A percentile compares a stretch with the other conserved stretches of the same genome.
These are phyloP conservation scores for Xylariaceae sp. DNA, from an alignment of 2,329 filamentous ascomycete genomes.

Conservation along the genomic window DNA sequence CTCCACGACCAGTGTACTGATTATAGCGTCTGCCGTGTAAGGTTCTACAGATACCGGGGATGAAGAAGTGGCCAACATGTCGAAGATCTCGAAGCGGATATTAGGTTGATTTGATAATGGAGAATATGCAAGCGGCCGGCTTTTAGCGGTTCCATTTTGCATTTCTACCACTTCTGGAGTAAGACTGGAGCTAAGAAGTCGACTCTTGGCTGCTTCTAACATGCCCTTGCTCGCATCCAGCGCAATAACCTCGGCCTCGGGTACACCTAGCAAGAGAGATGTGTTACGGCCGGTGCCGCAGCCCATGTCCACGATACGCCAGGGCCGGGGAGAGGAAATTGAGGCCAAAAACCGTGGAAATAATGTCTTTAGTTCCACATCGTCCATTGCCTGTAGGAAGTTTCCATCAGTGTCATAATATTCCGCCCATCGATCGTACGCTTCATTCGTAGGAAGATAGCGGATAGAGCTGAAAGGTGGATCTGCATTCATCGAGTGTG, in stretches of 20 bases:
- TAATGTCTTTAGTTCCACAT: slow-evolving; percentile 56
- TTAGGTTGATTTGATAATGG: neutral
- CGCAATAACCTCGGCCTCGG: slow-evolving; percentile 51
- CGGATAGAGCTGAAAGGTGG: slow-evolving; percentile 32
- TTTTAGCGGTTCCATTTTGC: too few species aligned
- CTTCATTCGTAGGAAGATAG: slow-evolving; percentile 42
- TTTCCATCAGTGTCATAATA: slow-evolving; percentile 71
- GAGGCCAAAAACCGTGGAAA: slow-evolving; percentile 55
- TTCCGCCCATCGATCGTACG: slow-evolving; percentile 43
- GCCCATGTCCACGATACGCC: slow-evolving; percentile 64
- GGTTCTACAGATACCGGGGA: slow-evolving; percentile 32
- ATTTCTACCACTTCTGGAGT: neutral
- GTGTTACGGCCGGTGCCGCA: slow-evolving; percentile 72
- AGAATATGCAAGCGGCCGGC: too few species aligned
- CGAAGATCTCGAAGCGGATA: slow-evolving; percentile 43
- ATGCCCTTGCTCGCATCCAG: slow-evolving; percentile 64
- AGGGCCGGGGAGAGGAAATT: slow-evolving; percentile 35
- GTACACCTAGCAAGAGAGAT: slow-evolving; percentile 51
- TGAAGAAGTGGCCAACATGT: slow-evolving; percentile 42
- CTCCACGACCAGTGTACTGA: slow-evolving; percentile 69
- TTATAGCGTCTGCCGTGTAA: slow-evolving; percentile 49
- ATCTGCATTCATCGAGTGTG: slow-evolving; percentile 9
- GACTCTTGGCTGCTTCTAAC: slow-evolving; percentile 56
- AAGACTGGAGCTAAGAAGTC: slow-evolving; percentile 33
- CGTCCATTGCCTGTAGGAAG: slow-evolving; percentile 69